Evolutionary conservation across 495 filamentous ascomycete species (phyloP).

Genomic region (Niebla homalea): DNA sequence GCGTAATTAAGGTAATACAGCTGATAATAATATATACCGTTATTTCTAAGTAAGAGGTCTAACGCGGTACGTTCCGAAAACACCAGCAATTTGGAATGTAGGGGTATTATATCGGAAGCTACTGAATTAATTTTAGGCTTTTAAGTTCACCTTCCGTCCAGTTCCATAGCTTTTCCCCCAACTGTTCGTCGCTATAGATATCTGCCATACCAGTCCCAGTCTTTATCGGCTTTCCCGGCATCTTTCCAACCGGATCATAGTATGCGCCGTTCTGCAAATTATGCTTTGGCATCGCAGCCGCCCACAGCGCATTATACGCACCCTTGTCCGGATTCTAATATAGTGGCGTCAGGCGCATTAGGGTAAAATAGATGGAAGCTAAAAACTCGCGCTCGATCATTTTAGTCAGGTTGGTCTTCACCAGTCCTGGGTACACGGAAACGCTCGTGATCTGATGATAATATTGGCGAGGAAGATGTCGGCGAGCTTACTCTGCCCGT

Average conservation of each 20-base stretch:
- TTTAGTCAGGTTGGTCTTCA: slow-evolving; percentile 24
- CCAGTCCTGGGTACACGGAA: slow-evolving; percentile 32
- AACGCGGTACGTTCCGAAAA: no score
- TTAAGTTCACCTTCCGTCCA: slow-evolving; percentile 16
- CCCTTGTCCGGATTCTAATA: slow-evolving; percentile 23
- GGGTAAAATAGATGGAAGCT: slow-evolving; percentile 15
- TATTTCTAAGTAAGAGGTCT: no score
- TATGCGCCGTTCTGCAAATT: slow-evolving; percentile 27
- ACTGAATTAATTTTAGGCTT: no score
- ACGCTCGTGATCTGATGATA: slow-evolving; percentile 26
- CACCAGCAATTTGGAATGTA: no score
- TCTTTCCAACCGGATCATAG: slow-evolving; percentile 20
- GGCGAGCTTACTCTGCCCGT: slow-evolving; percentile 34
- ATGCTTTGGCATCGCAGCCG: slow-evolving; percentile 26
- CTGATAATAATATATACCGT: no score
- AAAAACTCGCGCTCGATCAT: slow-evolving; percentile 11
- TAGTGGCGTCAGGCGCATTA: slow-evolving; percentile 15
- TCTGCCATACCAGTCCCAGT: background rate
- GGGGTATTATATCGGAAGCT: no score
- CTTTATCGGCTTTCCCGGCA: slow-evolving; percentile 19
- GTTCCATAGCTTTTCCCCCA: slow-evolving; percentile 19
- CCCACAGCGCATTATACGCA: slow-evolving; percentile 27
- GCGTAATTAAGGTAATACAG: no score
- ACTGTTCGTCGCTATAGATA: slow-evolving; percentile 17
- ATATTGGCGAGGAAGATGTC: slow-evolving; percentile 28